These are phyloP conservation scores for Lactarius akahatsu DNA, from an alignment of 768 basidiomycete genomes.

Conservation along the genomic window DNA sequence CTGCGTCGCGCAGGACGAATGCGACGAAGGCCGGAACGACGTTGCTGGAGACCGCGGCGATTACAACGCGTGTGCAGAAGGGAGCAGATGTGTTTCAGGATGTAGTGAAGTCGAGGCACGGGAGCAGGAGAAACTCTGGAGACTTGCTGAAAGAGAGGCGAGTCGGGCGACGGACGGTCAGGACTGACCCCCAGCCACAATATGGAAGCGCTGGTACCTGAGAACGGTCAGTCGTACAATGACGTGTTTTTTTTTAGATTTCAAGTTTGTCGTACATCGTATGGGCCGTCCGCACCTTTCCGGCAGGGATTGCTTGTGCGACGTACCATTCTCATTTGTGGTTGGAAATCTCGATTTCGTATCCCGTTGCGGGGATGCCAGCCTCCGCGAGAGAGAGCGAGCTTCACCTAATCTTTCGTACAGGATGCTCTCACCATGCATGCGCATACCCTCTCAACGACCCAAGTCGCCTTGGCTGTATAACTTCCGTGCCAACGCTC, in stretches of 20 bases:
- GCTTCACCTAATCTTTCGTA: conserved; percentile 43
- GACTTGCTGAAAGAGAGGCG: conserved; percentile 57
- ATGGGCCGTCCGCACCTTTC: conserved; percentile 47
- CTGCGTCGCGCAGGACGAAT: conserved; percentile 41
- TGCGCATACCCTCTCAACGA: background rate
- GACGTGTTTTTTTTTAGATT: background rate
- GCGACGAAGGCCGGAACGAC: conserved; percentile 42
- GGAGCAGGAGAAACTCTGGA: conserved; percentile 61
- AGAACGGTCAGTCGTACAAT: background rate
- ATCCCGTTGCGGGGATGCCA: conserved; percentile 47
- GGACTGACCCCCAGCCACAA: conserved; percentile 56
- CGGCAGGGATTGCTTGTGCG: conserved; percentile 60
- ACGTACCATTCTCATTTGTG: conserved; percentile 69
- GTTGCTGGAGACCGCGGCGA: conserved; percentile 52
- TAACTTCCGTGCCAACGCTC: background rate
- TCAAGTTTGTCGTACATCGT: background rate
- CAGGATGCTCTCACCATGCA: background rate
- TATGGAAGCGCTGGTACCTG: conserved; percentile 61
- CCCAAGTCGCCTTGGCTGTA: background rate
- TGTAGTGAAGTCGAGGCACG: conserved; percentile 55
- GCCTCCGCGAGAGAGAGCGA: conserved; percentile 63
- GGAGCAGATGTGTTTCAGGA: conserved; percentile 48
- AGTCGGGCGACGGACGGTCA: conserved; percentile 47
- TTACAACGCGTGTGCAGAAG: conserved; percentile 57
- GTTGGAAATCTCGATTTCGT: conserved; percentile 59